These are phyloP conservation scores for Phaeophleospora eucalypticola DNA, from an alignment of 2,329 filamentous ascomycete genomes.

Conservation along the genomic window DNA sequence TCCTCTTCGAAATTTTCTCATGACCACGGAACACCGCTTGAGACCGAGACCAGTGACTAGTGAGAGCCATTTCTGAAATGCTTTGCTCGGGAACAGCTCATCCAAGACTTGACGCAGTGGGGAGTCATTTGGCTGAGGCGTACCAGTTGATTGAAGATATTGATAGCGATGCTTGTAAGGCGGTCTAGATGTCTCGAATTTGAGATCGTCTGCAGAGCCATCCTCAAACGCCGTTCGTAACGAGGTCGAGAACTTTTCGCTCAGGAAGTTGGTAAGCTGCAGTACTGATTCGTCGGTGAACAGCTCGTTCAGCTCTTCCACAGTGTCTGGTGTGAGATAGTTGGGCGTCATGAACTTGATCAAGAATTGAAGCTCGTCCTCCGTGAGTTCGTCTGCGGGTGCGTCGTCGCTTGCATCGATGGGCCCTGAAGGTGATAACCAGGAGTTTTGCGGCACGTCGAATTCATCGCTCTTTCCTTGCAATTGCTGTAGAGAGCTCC, in stretches of 20 bases:
- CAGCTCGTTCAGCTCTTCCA: slow-evolving; percentile 73
- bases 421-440: slow-evolving; percentile 39
- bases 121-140: slow-evolving; percentile 35
- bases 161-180: slow-evolving; percentile 95
- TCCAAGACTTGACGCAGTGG: slow-evolving; percentile 74
- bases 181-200: slow-evolving; percentile 58
- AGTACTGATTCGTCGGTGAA: slow-evolving; percentile 83
- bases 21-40: slow-evolving; percentile 71
- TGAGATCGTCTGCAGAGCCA: slow-evolving; percentile 48
- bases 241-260: slow-evolving; percentile 67
- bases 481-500: slow-evolving; percentile 87
- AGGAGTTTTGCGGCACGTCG: slow-evolving; percentile 68
- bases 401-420: slow-evolving; percentile 60
- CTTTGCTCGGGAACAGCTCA: slow-evolving; percentile 73
- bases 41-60: slow-evolving; percentile 73
- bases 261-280: slow-evolving; percentile 73
- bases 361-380: slow-evolving; percentile 80
- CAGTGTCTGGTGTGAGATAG: slow-evolving; percentile 86
- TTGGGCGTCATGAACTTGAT: slow-evolving; percentile 85
- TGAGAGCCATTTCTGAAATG: slow-evolving; percentile 87
- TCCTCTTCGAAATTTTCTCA: slow-evolving; percentile 79
- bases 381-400: slow-evolving; percentile 56
- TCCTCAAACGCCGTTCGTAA: slow-evolving; percentile 68
- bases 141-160: slow-evolving; percentile 58
- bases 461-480: slow-evolving; percentile 89